Base-by-base conservation (phyloP, 2,329 filamentous ascomycete genomes). In the Colletotrichum orbiculare region DNA sequence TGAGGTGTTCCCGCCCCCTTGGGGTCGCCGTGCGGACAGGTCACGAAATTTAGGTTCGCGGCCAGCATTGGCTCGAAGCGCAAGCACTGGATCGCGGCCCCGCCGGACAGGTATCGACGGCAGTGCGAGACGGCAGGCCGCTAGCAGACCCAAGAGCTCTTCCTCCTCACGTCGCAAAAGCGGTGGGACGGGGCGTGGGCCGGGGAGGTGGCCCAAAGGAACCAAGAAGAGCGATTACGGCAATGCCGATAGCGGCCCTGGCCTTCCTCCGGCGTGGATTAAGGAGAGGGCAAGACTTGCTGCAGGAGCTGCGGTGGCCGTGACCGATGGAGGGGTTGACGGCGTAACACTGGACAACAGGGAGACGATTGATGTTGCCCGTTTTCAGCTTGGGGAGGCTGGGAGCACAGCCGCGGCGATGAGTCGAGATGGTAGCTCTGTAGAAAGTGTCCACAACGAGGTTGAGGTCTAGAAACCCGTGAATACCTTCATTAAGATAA, bases 1-100 rank as follows among this genome's bases (percentile, higher is more conserved):
- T 75, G 90, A 94, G 71, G 87, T 96, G 45, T 95, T 92, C 71
- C 93, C 93, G 8, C 87, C 90, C 0, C 79, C 79, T 10, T 77
- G 78, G 2, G 77, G 80, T 55, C 82, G 86, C 25, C 81, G 85
- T 7, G 73, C 77, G 13, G 83, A 83, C 48, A 79, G 84, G 13
- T 73, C 79, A 10, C 80, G 84, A 17, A 73, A 77, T 17, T 78
- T 76, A 8, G 77, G 81, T 3, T 74, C 75, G 43, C 78, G 83
- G 17, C 75, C 81, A 3, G 72, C 79, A 3, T 69, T 70, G 2
- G 66, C 74, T 1, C 79, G 81, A 11, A 75, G 77, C 9, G 67
- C 71, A 55, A 73, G 74, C 72, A 75, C 73, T 67, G 69, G 72
- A 49, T 68, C 79, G 60, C 76, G 80, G 8, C 79, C 80, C 8